These are phyloP conservation scores for Tylopilus sp. DNA, from an alignment of 768 basidiomycete species.

Conservation along the genomic window DNA sequence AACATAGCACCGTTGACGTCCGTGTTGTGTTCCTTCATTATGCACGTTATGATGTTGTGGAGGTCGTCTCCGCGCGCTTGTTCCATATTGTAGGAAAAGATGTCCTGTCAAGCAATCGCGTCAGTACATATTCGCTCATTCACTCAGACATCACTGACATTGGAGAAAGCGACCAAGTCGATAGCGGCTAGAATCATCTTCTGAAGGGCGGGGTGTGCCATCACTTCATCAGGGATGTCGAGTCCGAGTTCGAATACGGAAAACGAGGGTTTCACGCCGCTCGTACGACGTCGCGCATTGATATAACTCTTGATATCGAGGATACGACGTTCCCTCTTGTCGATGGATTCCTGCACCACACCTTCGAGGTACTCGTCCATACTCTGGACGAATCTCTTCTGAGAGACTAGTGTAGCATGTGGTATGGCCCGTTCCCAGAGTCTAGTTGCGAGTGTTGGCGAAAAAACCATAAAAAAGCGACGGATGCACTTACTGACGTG, in stretches of 20 bases:
- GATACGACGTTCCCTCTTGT: neutral
- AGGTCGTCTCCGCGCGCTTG: neutral
- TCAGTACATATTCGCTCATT: too few relatives aligned
- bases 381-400: neutral
- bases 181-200: neutral
- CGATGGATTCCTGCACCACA: neutral
- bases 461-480: too few relatives aligned
- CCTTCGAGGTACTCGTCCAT: neutral
- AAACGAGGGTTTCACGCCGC: neutral
- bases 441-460: neutral
- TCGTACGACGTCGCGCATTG: neutral
- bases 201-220: neutral
- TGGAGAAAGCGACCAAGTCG: neutral
- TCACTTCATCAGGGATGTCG: neutral
- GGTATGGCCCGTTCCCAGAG: neutral
- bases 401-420: neutral
- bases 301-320: neutral
- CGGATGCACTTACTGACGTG: neutral
- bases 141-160: neutral
- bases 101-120: neutral
- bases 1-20: neutral
- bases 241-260: neutral
- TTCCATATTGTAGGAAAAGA: neutral
- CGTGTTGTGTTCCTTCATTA: neutral
- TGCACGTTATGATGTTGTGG: neutral